These are phyloP conservation scores for Iodosphaeria phyllophila DNA, from an alignment of 2,329 filamentous ascomycete species.

Conservation along the genomic window DNA sequence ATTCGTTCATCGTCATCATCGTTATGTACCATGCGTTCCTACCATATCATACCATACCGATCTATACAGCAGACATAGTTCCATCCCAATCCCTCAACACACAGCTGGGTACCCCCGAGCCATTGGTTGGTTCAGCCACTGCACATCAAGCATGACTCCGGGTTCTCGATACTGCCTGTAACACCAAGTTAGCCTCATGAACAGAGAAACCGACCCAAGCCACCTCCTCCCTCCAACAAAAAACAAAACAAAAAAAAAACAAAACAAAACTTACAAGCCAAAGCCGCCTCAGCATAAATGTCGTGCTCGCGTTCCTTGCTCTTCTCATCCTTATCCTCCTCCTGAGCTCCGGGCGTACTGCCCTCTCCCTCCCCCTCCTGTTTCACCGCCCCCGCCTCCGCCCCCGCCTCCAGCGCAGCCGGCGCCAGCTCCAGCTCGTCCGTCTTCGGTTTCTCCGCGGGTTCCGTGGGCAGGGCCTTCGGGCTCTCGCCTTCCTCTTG, in stretches of 20 bases:
- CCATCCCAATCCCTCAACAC: conserved; percentile 2
- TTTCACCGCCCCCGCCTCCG: too few relatives aligned
- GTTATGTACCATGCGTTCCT: too few relatives aligned
- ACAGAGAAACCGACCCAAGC: too few relatives aligned
- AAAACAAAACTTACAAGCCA: conserved; percentile 52
- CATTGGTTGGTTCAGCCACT: conserved; percentile 45
- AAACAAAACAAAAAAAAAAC: neutral
- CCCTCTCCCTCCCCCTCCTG: too few relatives aligned
- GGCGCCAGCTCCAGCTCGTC: conserved; percentile 45
- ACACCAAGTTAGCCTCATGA: neutral
- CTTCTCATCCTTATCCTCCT: conserved; percentile 54
- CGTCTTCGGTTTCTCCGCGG: conserved; percentile 37
- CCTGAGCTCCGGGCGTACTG: conserved; percentile 33
- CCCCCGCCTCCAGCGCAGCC: conserved; percentile 30
- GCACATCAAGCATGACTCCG: conserved; percentile 92
- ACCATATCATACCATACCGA: neutral
- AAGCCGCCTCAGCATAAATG: conserved; percentile 84
- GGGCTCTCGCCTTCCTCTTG: conserved; percentile 61
- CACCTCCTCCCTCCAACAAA: neutral
- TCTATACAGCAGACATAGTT: conserved; percentile 2
- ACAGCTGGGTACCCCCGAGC: neutral
- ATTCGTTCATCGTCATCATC: too few relatives aligned
- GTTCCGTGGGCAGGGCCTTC: conserved; percentile 58
- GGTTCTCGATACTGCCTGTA: conserved; percentile 84
- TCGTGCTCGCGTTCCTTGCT: conserved; percentile 67